These are phyloP conservation scores for Cryptococcus hybrid DNA, from an alignment of 1,284 basidiomycete genomes.

Conservation along the genomic window DNA sequence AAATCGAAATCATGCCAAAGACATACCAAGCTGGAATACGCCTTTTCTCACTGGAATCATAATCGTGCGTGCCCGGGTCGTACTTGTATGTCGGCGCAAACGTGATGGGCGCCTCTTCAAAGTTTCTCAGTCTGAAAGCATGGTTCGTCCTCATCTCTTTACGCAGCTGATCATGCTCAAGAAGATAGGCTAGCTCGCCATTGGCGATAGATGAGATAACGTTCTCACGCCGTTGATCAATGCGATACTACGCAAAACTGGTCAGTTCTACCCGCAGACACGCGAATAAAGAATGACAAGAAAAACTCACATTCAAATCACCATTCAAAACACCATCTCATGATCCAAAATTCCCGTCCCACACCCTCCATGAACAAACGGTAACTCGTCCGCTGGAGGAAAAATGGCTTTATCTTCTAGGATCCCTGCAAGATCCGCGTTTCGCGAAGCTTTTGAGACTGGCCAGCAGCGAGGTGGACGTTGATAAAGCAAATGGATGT, in stretches of 20 bases:
- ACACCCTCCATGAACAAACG: slow-evolving; percentile 86
- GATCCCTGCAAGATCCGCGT: slow-evolving; percentile 80
- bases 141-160: slow-evolving; percentile 86
- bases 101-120: slow-evolving; percentile 75
- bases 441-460: slow-evolving; percentile 75
- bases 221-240: slow-evolving; percentile 81
- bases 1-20: neutral
- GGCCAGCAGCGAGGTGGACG: slow-evolving; percentile 93
- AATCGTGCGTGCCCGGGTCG: slow-evolving; percentile 71
- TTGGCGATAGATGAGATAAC: slow-evolving; percentile 67
- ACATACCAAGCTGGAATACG: slow-evolving; percentile 79
- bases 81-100: slow-evolving; percentile 97
- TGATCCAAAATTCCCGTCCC: slow-evolving; percentile 94
- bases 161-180: slow-evolving; percentile 80
- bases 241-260: slow-evolving; percentile 65
- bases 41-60: slow-evolving; percentile 84
- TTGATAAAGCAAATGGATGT: slow-evolving; percentile 93
- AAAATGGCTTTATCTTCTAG: slow-evolving; percentile 77
- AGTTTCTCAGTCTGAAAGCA: slow-evolving; percentile 77
- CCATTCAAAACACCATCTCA: slow-evolving; percentile 82
- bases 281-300: no score
- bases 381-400: slow-evolving; percentile 57
- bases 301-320: slow-evolving; percentile 51
- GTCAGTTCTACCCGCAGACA: neutral
- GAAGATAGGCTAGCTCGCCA: slow-evolving; percentile 64